phyloP scores from a whole-genome alignment of 228 moss, liverwort and hornwort genomes.

The Sphagnum magellanicum region DNA sequence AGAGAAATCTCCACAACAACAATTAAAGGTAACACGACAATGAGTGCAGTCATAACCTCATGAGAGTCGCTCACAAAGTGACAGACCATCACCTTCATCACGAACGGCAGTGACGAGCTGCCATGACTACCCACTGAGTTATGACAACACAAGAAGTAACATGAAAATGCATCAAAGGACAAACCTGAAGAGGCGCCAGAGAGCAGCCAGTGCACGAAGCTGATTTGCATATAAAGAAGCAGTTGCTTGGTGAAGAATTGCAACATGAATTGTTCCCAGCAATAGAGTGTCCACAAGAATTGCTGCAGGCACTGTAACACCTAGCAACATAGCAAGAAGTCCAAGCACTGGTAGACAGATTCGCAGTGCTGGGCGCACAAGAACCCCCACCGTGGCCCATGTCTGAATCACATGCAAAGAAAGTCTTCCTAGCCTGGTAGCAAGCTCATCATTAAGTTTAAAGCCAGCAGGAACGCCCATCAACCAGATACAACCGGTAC shows the following conservation, averaged over 20 bases:
- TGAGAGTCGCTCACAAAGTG: too few relatives aligned
- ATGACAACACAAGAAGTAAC: not conserved
- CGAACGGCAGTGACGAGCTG: too few relatives aligned
- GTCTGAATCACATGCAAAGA: constrained; percentile 91
- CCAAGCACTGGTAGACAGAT: constrained; percentile 49
- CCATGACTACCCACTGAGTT: too few relatives aligned
- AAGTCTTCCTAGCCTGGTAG: constrained; percentile 75
- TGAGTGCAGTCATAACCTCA: too few relatives aligned
- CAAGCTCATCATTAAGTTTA: constrained; percentile 93
- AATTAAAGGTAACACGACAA: too few relatives aligned
- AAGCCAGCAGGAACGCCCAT: constrained; percentile 99
- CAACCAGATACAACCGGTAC: constrained; percentile 95
- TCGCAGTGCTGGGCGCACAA: constrained; percentile 52
- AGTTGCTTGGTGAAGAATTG: constrained; percentile 74
- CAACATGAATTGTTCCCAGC: constrained; percentile 70
- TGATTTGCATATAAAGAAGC: constrained; percentile 86
- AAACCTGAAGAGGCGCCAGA: constrained; percentile 93
- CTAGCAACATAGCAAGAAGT: constrained; percentile 56
- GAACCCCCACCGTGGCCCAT: constrained; percentile 82
- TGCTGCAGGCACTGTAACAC: constrained; percentile 72
- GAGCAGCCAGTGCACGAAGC: constrained; percentile 86
- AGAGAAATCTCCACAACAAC: too few relatives aligned
- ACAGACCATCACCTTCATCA: too few relatives aligned
- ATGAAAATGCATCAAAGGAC: not conserved
- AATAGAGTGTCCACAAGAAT: constrained; percentile 75